These are phyloP conservation scores for Gamsiella multidivaricata DNA, from an alignment of 192 early-diverging fungal species.

Conservation along the genomic window DNA sequence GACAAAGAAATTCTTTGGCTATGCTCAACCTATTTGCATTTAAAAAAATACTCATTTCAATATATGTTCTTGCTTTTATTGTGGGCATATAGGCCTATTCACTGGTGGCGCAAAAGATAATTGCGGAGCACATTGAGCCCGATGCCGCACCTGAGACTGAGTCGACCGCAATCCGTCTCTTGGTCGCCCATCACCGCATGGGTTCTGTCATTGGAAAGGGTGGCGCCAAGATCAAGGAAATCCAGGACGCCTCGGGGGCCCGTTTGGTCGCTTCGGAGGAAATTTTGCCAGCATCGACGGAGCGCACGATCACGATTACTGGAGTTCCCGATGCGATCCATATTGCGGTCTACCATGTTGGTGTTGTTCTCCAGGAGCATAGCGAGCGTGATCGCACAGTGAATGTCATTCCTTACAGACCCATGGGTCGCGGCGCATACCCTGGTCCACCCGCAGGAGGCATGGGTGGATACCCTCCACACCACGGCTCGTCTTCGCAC, in stretches of 20 bases:
- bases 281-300: slow-evolving; percentile 90
- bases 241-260: slow-evolving; percentile 90
- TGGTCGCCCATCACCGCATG: slow-evolving; percentile 90
- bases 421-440: slow-evolving; percentile 52
- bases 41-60: too few relatives aligned
- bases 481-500: slow-evolving; percentile 32
- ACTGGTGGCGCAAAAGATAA: slow-evolving; percentile 79
- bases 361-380: slow-evolving; percentile 79
- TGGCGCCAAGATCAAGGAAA: slow-evolving; percentile 91
- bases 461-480: slow-evolving; percentile 50
- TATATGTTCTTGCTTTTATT: neutral
- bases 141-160: slow-evolving; percentile 59
- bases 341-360: slow-evolving; percentile 85
- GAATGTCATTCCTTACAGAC: slow-evolving; percentile 79
- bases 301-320: slow-evolving; percentile 86
- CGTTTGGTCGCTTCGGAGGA: slow-evolving; percentile 87
- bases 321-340: slow-evolving; percentile 88
- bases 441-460: slow-evolving; percentile 38
- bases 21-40: neutral
- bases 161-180: slow-evolving; percentile 79
- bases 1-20: neutral
- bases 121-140: slow-evolving; percentile 70
- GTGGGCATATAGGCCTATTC: slow-evolving; percentile 70
- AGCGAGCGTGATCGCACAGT: slow-evolving; percentile 66
- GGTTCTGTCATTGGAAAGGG: slow-evolving; percentile 91